These are phyloP conservation scores for Albugo laibachii DNA, from an alignment of 352 stramenopile species.

Conservation along the genomic window DNA sequence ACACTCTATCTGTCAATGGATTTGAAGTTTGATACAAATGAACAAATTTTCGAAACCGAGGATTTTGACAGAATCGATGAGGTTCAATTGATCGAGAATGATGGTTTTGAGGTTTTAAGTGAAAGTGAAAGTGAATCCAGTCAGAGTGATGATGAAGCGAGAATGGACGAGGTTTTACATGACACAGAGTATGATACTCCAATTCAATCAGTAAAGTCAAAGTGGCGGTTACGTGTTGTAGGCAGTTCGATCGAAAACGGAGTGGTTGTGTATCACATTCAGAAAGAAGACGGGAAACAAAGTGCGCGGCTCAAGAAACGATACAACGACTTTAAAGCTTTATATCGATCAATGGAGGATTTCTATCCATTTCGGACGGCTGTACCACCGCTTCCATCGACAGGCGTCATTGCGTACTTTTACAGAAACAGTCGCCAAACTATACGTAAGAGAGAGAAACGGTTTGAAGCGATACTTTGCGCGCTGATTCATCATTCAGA, in stretches of 20 bases:
- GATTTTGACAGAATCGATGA: neutral
- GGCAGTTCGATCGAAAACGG: conserved; percentile 13
- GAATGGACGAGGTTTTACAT: conserved; percentile 5
- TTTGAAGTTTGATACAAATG: too few species aligned
- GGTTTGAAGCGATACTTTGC: conserved; percentile 21
- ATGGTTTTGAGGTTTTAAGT: conserved; percentile 5
- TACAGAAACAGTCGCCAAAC: conserved; percentile 19
- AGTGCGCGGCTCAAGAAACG: conserved; percentile 12
- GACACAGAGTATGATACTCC: conserved; percentile 6
- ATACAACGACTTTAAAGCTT: conserved; percentile 34
- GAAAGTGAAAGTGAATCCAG: neutral
- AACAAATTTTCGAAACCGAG: too few species aligned
- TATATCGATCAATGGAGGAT: conserved; percentile 21
- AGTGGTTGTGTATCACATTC: conserved; percentile 20
- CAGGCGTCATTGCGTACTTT: conserved; percentile 22
- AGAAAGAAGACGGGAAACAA: conserved; percentile 10
- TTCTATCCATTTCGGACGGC: conserved; percentile 13
- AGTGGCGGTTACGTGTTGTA: conserved; percentile 5
- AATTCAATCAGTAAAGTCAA: too few species aligned
- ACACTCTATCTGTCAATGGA: too few species aligned
- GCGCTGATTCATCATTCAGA: too few species aligned
- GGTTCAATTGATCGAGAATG: conserved; percentile 1
- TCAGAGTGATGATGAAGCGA: neutral
- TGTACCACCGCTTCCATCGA: conserved; percentile 17
- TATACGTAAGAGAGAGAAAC: conserved; percentile 20